Evolutionary conservation across 805 yeast genomes (phyloP).

Genomic region (Yamadazyma phyllophila): DNA sequence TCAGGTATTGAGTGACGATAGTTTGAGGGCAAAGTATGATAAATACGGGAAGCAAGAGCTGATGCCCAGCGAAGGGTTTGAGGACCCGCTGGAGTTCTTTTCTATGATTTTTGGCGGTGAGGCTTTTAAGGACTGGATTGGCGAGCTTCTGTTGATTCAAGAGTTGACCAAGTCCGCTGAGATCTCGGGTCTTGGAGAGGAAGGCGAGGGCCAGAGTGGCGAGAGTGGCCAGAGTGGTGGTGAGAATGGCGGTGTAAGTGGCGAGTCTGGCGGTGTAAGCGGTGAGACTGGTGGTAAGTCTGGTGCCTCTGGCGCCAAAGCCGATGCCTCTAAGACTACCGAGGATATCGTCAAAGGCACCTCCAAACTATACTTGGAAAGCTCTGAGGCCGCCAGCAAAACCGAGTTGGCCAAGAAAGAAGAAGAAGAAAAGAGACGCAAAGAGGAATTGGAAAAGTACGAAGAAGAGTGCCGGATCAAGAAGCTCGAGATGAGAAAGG

Average conservation of each 20-base stretch:
- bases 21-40: conserved; percentile 65
- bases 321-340: too few relatives aligned
- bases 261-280: too few relatives aligned
- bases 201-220: conserved; percentile 12
- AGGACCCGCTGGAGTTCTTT: conserved; percentile 83
- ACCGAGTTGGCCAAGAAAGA: conserved; percentile 32
- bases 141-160: conserved; percentile 61
- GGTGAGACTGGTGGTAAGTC: background rate
- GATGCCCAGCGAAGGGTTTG: conserved; percentile 60
- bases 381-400: conserved; percentile 16
- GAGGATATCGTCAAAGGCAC: conserved; percentile 5
- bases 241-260: background rate
- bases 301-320: conserved; percentile 3
- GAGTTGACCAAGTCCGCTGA: conserved; percentile 44
- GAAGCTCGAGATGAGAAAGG: conserved; percentile 62
- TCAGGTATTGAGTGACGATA: conserved; percentile 69
- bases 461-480: conserved; percentile 76
- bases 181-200: conserved; percentile 36
- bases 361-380: conserved; percentile 7
- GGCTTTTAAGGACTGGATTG: conserved; percentile 76
- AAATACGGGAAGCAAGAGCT: conserved; percentile 73
- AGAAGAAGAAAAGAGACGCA: conserved; percentile 45
- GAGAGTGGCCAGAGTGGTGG: background rate
- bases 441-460: conserved; percentile 55
- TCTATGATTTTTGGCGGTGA: conserved; percentile 83